Conservation (phyloP, 352 stramenopile species). For the Globisporangium canariense region DNA sequence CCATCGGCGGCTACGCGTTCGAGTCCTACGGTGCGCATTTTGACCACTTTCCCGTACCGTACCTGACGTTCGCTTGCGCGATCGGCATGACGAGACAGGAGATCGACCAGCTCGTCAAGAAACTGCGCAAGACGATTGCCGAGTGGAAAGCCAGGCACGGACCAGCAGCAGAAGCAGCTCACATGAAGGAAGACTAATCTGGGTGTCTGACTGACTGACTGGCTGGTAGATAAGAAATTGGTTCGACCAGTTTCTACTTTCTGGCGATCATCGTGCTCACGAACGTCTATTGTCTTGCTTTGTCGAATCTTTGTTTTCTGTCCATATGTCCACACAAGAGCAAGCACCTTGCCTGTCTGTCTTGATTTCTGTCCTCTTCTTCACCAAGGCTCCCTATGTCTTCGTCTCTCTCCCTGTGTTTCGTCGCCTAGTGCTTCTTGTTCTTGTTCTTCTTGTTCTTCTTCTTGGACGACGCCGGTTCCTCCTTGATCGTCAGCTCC, state of each 20-base stretch:
- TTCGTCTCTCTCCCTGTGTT: background rate
- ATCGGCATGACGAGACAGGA: conserved; percentile 92
- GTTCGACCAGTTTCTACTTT: background rate
- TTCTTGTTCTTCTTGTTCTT: conserved; percentile 66
- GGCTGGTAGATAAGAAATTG: conserved; percentile 4
- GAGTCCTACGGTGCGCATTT: conserved; percentile 91
- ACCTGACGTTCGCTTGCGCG: conserved; percentile 96
- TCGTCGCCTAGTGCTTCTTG: conserved; percentile 68
- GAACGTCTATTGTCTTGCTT: conserved; percentile 11
- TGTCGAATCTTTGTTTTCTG: conserved; percentile 1
- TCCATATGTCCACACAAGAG: conserved; percentile 7
- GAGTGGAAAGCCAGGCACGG: conserved; percentile 72
- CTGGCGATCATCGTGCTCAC: conserved; percentile 3
- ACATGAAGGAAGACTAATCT: conserved; percentile 5
- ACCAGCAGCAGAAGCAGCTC: background rate
- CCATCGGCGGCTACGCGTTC: conserved; percentile 90
- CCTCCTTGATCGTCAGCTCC: conserved; percentile 73
- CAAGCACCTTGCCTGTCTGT: background rate
- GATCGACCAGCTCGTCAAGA: conserved; percentile 89
- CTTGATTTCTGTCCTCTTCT: background rate
- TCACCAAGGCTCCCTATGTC: conserved; percentile 3
- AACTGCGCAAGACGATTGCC: conserved; percentile 90
- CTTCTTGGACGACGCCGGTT: conserved; percentile 48
- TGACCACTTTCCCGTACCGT: conserved; percentile 86
- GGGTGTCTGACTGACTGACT: background rate